Evolutionary conservation across 345 rosid species (phyloP).

Genomic region (Mercurialis annua): DNA sequence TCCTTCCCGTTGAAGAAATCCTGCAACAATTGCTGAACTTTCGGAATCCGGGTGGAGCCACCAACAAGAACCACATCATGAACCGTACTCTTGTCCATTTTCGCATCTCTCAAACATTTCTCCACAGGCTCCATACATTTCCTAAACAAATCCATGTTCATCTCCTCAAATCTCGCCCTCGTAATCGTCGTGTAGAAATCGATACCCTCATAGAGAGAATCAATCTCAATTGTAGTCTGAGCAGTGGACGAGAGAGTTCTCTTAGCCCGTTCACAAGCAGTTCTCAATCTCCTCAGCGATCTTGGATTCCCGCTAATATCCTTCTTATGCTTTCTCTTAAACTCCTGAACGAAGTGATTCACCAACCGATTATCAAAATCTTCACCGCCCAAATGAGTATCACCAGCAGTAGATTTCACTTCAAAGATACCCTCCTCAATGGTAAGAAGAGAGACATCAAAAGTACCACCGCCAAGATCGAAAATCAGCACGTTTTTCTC

Average conservation of each 20-base stretch:
- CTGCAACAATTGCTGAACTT: slow-evolving; percentile 32
- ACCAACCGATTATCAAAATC: slow-evolving; percentile 33
- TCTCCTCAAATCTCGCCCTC: slow-evolving; percentile 32
- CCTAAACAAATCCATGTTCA: slow-evolving; percentile 36
- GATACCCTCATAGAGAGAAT: slow-evolving; percentile 28
- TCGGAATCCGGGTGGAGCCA: slow-evolving; percentile 33
- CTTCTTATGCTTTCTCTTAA: slow-evolving; percentile 32
- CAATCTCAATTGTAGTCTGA: no score
- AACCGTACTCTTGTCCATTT: slow-evolving; percentile 31
- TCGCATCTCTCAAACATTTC: slow-evolving; percentile 34
- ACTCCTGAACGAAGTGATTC: slow-evolving; percentile 32
- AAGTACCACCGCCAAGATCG: slow-evolving; percentile 62
- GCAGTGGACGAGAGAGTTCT: slow-evolving; percentile 34
- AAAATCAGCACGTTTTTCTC: slow-evolving; percentile 66
- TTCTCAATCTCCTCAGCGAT: slow-evolving; percentile 33
- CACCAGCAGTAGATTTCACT: slow-evolving; percentile 29
- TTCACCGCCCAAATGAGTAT: slow-evolving; percentile 27
- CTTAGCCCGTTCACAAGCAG: slow-evolving; percentile 35
- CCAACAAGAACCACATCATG: slow-evolving; percentile 35
- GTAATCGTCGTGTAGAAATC: slow-evolving; percentile 32
- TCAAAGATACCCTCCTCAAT: slow-evolving; percentile 33
- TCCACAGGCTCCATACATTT: slow-evolving; percentile 37
- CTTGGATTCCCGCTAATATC: slow-evolving; percentile 35
- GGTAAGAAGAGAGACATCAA: slow-evolving; percentile 60
- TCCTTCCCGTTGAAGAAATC: slow-evolving; percentile 38